Evolutionary conservation across 1,284 basidiomycete genomes (phyloP).

Genomic region (Puccinia polysora): DNA sequence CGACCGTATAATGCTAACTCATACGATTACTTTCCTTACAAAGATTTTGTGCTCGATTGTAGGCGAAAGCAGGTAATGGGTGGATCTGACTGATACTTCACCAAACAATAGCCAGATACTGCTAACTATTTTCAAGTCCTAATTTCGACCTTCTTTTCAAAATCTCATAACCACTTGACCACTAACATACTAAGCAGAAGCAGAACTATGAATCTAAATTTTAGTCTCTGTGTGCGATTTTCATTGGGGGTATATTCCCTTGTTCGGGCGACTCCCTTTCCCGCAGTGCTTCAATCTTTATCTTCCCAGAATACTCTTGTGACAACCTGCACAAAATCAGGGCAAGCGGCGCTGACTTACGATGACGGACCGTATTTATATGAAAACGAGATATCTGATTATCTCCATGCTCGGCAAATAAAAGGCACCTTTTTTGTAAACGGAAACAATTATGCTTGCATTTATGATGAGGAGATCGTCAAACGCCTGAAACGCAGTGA

Average conservation of each 20-base stretch:
- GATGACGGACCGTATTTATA: slow-evolving; percentile 35
- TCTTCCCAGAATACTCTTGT: background rate
- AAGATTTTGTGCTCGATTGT: too few relatives aligned
- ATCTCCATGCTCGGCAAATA: slow-evolving; percentile 2
- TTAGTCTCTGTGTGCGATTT: background rate
- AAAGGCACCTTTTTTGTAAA: slow-evolving; percentile 38
- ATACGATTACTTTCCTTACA: too few relatives aligned
- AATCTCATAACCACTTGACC: too few relatives aligned
- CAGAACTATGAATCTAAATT: background rate
- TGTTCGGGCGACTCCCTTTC: background rate
- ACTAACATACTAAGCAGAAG: too few relatives aligned
- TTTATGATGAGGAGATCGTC: slow-evolving; percentile 27
- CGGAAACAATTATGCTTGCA: slow-evolving; percentile 28
- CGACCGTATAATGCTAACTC: too few relatives aligned
- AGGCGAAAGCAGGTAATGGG: too few relatives aligned
- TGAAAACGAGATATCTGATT: slow-evolving; percentile 22
- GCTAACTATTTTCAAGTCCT: too few relatives aligned
- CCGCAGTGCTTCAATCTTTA: background rate
- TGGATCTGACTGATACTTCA: too few relatives aligned
- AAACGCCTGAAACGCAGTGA: slow-evolving; percentile 14
- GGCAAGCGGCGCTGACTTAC: slow-evolving; percentile 9
- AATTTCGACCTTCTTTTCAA: too few relatives aligned
- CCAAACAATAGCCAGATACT: too few relatives aligned
- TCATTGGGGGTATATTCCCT: background rate
- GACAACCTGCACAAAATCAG: slow-evolving; percentile 12